Evolutionary conservation across 2,329 filamentous ascomycete species (phyloP).

Genomic region (Monosporascus sp.): DNA sequence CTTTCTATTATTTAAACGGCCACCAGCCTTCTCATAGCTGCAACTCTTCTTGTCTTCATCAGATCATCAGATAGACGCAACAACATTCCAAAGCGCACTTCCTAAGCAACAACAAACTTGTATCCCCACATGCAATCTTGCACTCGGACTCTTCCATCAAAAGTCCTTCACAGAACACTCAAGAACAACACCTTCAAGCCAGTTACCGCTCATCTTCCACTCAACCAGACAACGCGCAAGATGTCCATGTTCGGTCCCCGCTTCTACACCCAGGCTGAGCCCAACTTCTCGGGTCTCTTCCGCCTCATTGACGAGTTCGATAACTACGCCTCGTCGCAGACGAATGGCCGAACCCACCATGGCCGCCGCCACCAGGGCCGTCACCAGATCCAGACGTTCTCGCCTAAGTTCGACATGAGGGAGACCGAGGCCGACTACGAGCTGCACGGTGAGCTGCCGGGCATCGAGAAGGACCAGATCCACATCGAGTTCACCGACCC

Average conservation of each 20-base stretch:
- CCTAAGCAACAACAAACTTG: constrained; percentile 7
- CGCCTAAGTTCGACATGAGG: constrained; percentile 72
- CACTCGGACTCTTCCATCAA: constrained; percentile 10
- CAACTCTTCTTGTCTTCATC: constrained; percentile 12
- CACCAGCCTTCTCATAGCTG: constrained; percentile 6
- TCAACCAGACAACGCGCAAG: constrained; percentile 25
- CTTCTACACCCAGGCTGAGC: constrained; percentile 39
- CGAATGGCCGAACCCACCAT: neutral
- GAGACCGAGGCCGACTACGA: constrained; percentile 66
- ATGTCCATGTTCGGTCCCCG: constrained; percentile 57
- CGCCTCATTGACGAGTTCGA: constrained; percentile 60
- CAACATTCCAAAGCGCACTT: constrained; percentile 8
- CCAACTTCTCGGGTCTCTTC: constrained; percentile 56
- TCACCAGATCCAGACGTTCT: constrained; percentile 49
- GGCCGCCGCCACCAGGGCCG: neutral
- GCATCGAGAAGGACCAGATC: constrained; percentile 67
- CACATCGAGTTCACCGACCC: constrained; percentile 74
- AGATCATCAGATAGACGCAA: constrained; percentile 19
- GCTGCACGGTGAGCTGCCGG: constrained; percentile 74
- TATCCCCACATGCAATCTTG: neutral
- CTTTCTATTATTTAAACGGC: constrained; percentile 24
- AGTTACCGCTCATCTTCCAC: constrained; percentile 6
- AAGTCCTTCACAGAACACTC: constrained; percentile 15
- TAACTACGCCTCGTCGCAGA: constrained; percentile 38
- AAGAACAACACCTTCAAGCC: constrained; percentile 13